Percentiles rank a stretch among this genome's conserved stretches.
phyloP scores from a whole-genome alignment of 495 filamentous ascomycete species.

The Lophium mytilinum region DNA sequence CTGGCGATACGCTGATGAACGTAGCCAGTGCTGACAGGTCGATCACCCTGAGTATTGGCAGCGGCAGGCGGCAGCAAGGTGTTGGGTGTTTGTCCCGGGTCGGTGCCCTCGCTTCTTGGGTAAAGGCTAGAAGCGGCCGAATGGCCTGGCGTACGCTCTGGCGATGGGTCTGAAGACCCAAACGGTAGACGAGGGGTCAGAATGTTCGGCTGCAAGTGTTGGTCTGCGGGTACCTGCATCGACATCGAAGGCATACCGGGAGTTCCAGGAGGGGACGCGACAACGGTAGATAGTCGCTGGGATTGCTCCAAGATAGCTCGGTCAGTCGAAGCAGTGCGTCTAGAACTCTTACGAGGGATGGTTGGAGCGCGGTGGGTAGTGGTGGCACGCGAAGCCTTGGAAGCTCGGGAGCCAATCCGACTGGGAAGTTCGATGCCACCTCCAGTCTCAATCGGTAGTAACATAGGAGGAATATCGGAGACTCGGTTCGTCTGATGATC shows the following conservation, averaged over 20 bases:
- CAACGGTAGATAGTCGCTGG: conserved; percentile 19
- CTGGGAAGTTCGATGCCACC: conserved; percentile 58
- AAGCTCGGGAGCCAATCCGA: conserved; percentile 51
- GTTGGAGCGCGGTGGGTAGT: conserved; percentile 36
- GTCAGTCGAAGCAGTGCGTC: conserved; percentile 38
- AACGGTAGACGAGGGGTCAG: conserved; percentile 14
- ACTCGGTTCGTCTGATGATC: conserved; percentile 39
- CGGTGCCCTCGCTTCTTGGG: neutral
- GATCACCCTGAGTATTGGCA: conserved; percentile 42
- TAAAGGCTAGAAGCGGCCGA: conserved; percentile 20
- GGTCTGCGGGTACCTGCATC: neutral
- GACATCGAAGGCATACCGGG: conserved; percentile 13
- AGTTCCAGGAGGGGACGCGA: conserved; percentile 23
- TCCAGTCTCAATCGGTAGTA: conserved; percentile 55
- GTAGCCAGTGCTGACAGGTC: conserved; percentile 60
- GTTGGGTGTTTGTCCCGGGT: neutral
- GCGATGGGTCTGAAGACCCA: conserved; percentile 19
- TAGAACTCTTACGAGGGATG: conserved; percentile 57
- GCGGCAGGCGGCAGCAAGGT: conserved; percentile 2
- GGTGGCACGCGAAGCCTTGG: conserved; percentile 31
- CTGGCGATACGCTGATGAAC: conserved; percentile 60
- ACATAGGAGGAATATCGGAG: conserved; percentile 45
- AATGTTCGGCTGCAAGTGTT: conserved; percentile 16
- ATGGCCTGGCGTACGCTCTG: conserved; percentile 9
- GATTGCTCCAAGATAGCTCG: conserved; percentile 13